Percentiles rank a stretch among this genome's conserved stretches.
Evolutionary conservation across 2,329 filamentous ascomycete species (phyloP).

Genomic region (Beauveria brongniartii): DNA sequence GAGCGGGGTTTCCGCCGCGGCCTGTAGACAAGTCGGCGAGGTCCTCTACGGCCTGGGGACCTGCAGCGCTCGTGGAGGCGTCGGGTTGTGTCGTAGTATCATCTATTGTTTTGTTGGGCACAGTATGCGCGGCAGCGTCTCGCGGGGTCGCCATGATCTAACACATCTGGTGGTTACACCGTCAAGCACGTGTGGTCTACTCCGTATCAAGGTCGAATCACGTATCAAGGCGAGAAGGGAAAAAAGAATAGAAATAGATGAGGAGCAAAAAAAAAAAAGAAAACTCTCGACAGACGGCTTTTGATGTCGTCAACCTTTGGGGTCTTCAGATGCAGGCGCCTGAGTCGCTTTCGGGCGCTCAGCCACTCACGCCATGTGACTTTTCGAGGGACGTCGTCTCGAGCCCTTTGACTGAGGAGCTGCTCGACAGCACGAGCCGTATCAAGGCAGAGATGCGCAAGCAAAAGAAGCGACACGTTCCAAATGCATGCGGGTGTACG

Average conservation of each 20-base stretch:
- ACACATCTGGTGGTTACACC: neutral
- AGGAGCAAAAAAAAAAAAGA: neutral
- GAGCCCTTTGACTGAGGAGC: neutral
- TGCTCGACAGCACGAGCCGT: neutral
- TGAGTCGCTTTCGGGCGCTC: neutral
- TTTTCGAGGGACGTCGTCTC: neutral
- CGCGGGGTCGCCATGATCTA: constrained; percentile 9
- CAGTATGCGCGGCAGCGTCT: constrained; percentile 4
- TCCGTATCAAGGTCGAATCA: neutral
- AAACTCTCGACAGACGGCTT: neutral
- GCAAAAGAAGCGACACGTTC: neutral
- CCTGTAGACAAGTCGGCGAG: constrained; percentile 18
- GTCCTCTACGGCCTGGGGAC: neutral
- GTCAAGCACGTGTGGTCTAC: neutral
- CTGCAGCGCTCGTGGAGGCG: neutral
- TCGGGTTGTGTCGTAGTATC: neutral
- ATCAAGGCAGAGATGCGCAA: neutral
- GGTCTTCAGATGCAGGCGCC: neutral
- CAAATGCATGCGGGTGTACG: neutral
- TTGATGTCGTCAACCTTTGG: neutral
- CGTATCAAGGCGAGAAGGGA: neutral
- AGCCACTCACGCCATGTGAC: neutral
- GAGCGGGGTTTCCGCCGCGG: constrained; percentile 30
- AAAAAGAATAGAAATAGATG: neutral
- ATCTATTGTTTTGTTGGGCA: neutral